These are phyloP conservation scores for Kluyveromyces dobzhanskii DNA, from an alignment of 805 yeast species.

Conservation along the genomic window DNA sequence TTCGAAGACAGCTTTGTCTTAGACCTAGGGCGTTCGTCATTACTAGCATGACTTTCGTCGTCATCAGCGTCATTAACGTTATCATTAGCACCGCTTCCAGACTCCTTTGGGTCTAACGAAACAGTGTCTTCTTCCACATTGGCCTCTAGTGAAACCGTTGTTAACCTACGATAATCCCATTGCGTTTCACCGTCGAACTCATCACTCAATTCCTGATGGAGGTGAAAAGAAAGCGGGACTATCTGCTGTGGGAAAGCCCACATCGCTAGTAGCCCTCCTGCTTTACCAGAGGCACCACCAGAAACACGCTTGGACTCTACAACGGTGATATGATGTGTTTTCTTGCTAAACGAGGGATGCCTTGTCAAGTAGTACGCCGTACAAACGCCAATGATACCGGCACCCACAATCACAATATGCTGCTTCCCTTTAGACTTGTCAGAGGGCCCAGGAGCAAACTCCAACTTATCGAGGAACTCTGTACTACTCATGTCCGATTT, in stretches of 20 bases:
- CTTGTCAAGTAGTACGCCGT: slow-evolving; percentile 82
- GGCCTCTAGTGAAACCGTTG: slow-evolving; percentile 83
- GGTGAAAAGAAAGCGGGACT: slow-evolving; percentile 76
- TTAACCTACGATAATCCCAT: slow-evolving; percentile 90
- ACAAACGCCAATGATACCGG: slow-evolving; percentile 94
- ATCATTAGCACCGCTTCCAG: slow-evolving; percentile 7
- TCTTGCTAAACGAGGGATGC: slow-evolving; percentile 72
- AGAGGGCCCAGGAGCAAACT: slow-evolving; percentile 16
- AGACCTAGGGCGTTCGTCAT: background rate
- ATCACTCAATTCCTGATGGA: slow-evolving; percentile 77
- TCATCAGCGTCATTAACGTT: slow-evolving; percentile 15
- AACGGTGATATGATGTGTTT: slow-evolving; percentile 71
- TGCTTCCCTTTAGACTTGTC: slow-evolving; percentile 43
- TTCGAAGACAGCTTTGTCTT: background rate
- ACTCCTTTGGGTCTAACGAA: slow-evolving; percentile 3
- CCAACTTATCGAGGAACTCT: slow-evolving; percentile 7
- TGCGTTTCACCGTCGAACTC: slow-evolving; percentile 72
- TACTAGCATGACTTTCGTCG: slow-evolving; percentile 8
- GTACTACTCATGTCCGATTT: background rate
- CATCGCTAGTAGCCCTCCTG: slow-evolving; percentile 88
- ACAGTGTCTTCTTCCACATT: slow-evolving; percentile 39
- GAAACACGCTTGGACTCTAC: slow-evolving; percentile 89
- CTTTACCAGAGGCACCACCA: slow-evolving; percentile 96
- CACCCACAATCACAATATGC: slow-evolving; percentile 82
- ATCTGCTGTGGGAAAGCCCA: slow-evolving; percentile 97